phyloP scores from a whole-genome alignment of 2,329 filamentous ascomycete species.

The Clarireedia monteithiana region DNA sequence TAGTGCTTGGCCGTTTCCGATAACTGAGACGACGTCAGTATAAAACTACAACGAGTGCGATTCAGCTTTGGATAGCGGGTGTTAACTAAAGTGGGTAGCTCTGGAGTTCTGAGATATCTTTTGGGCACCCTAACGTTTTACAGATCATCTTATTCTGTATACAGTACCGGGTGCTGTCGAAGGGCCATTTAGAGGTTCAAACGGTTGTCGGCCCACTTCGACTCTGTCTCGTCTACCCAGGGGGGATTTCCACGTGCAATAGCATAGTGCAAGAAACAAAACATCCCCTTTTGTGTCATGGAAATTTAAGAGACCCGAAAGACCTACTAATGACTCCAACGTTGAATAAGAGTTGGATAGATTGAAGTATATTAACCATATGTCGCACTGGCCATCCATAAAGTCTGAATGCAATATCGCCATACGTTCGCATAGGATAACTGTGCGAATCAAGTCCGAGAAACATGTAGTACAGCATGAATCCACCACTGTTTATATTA shows the following conservation, averaged over 20 bases:
- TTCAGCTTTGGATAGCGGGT: no score
- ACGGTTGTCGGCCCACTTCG: no score
- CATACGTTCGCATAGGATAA: constrained; percentile 16
- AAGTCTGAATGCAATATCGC: constrained; percentile 18
- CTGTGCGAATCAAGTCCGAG: constrained; percentile 19
- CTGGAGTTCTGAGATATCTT: neutral
- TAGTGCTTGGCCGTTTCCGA: constrained; percentile 1
- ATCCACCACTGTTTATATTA: constrained; percentile 2
- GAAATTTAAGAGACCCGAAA: no score
- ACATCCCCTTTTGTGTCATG: no score
- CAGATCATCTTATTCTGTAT: no score
- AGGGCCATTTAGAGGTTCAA: no score
- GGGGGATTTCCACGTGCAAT: neutral
- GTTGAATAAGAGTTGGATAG: constrained; percentile 7
- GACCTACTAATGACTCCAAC: constrained; percentile 1
- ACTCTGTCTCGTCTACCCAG: no score
- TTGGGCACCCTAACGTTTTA: neutral
- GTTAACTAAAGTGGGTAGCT: neutral
- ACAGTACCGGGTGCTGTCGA: no score
- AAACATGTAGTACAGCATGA: constrained; percentile 16
- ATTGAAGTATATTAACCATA: constrained; percentile 16
- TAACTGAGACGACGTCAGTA: no score
- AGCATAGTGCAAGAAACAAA: neutral
- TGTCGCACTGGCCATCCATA: constrained; percentile 16
- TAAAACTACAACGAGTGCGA: no score